Evolutionary conservation across 2,329 filamentous ascomycete genomes (phyloP).

Genomic region (Parastagonospora nodorum): DNA sequence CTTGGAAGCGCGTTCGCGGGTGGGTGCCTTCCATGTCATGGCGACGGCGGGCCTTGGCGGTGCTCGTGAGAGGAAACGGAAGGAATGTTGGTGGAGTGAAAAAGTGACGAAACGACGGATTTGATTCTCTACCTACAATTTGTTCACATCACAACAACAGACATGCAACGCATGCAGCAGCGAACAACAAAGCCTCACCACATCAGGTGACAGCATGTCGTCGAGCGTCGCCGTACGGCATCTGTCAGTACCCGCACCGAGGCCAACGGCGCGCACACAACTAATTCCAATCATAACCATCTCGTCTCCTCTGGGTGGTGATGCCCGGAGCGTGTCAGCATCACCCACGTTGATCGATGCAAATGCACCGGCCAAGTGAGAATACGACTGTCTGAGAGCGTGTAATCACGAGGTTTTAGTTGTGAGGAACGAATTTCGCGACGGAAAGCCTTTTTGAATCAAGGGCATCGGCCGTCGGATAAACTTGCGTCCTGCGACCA

Average conservation of each 20-base stretch:
- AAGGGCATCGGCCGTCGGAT: constrained; percentile 22
- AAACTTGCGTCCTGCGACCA: constrained; percentile 10
- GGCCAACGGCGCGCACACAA: constrained; percentile 34
- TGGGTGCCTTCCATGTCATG: constrained; percentile 5
- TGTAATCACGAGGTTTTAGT: constrained; percentile 83
- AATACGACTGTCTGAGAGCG: constrained; percentile 61
- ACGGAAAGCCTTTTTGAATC: constrained; percentile 10
- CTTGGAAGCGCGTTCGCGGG: neutral
- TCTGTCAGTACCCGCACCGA: neutral
- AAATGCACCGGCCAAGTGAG: constrained; percentile 56
- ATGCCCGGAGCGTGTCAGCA: constrained; percentile 56
- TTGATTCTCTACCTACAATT: neutral
- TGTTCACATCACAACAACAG: neutral
- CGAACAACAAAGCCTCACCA: too few relatives aligned
- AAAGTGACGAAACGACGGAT: neutral
- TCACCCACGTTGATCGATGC: constrained; percentile 53
- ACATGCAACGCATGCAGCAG: neutral
- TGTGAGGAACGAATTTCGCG: constrained; percentile 59
- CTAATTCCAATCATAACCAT: constrained; percentile 52
- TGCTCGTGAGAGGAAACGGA: neutral
- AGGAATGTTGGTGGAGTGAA: constrained; percentile 1
- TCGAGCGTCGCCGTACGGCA: neutral
- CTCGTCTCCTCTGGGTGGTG: constrained; percentile 55
- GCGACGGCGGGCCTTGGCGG: constrained; percentile 12
- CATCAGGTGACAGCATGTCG: neutral